Conservation (phyloP, 2,329 filamentous ascomycete species). For the Trichoderma sp. region DNA sequence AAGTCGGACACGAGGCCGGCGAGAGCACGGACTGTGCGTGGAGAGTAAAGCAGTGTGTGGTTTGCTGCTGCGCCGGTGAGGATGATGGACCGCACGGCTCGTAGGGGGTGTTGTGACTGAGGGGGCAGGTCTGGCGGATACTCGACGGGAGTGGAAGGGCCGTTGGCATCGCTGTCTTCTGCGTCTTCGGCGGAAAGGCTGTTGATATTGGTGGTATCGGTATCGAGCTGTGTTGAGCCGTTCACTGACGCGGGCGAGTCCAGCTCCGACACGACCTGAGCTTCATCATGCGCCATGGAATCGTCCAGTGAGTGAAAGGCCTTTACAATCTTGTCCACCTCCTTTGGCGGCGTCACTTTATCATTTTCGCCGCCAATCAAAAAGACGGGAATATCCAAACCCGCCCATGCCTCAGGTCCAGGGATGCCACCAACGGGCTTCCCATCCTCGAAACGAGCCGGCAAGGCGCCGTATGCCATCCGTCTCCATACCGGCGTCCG, state of each 20-base stretch:
- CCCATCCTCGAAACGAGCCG: slow-evolving; percentile 56
- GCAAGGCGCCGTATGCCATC: slow-evolving; percentile 75
- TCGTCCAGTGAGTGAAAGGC: slow-evolving; percentile 39
- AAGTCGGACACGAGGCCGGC: slow-evolving; percentile 85
- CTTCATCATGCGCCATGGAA: slow-evolving; percentile 31
- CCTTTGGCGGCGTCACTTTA: slow-evolving; percentile 70
- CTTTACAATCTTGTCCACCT: slow-evolving; percentile 68
- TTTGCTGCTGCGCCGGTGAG: slow-evolving; percentile 78
- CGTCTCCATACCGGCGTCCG: slow-evolving; percentile 80
- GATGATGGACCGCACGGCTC: slow-evolving; percentile 68
- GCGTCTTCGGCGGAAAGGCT: slow-evolving; percentile 40
- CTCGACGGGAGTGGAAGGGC: slow-evolving; percentile 54
- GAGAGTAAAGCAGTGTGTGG: slow-evolving; percentile 83
- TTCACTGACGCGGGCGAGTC: slow-evolving; percentile 56
- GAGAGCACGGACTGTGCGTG: slow-evolving; percentile 73
- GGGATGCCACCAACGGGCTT: slow-evolving; percentile 67
- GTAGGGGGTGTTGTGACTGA: slow-evolving; percentile 53
- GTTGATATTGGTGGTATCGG: neutral
- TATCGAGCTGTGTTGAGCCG: slow-evolving; percentile 39
- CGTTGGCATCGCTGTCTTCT: slow-evolving; percentile 36
- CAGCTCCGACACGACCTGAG: slow-evolving; percentile 39
- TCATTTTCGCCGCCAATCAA: slow-evolving; percentile 80
- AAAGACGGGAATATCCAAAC: slow-evolving; percentile 73
- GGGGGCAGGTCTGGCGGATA: slow-evolving; percentile 48
- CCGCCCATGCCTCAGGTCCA: slow-evolving; percentile 71